Evolutionary conservation across 2,329 filamentous ascomycete species (phyloP).

Genomic region (Ceratocystis cacaofunesta): DNA sequence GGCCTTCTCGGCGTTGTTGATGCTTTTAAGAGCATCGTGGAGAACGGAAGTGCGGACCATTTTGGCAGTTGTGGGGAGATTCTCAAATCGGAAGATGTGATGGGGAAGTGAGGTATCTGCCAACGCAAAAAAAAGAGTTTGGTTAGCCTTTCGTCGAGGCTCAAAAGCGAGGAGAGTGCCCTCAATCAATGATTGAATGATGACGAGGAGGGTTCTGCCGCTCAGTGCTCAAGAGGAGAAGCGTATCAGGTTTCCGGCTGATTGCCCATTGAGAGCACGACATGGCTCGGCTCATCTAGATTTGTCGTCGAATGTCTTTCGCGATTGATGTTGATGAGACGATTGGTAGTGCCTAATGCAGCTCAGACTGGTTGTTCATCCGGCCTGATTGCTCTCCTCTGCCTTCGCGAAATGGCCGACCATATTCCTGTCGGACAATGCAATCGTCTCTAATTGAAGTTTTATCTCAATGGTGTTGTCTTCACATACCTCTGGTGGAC

Average conservation of each 20-base stretch:
- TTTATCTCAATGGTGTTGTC: background rate
- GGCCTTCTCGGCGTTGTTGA: slow-evolving; percentile 99
- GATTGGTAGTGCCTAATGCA: background rate
- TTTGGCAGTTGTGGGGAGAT: slow-evolving; percentile 62
- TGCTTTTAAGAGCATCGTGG: slow-evolving; percentile 96
- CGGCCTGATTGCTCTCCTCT: slow-evolving; percentile 45
- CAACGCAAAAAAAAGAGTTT: slow-evolving; percentile 22
- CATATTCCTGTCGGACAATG: slow-evolving; percentile 14
- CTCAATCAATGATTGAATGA: slow-evolving; percentile 27
- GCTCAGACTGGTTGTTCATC: slow-evolving; percentile 20
- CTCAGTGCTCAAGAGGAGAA: slow-evolving; percentile 49
- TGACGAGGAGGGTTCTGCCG: slow-evolving; percentile 53
- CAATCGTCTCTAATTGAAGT: slow-evolving; percentile 13
- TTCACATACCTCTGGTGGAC: slow-evolving; percentile 17
- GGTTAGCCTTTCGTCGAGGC: slow-evolving; percentile 47
- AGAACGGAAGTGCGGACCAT: slow-evolving; percentile 99
- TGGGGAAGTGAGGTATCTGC: slow-evolving; percentile 50
- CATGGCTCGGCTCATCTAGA: slow-evolving; percentile 10
- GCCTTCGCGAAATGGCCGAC: slow-evolving; percentile 36
- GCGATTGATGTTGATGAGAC: background rate
- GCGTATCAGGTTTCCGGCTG: slow-evolving; percentile 35
- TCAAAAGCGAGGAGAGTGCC: slow-evolving; percentile 55
- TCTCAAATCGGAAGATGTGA: slow-evolving; percentile 49
- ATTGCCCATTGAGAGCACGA: slow-evolving; percentile 15
- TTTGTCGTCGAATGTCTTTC: slow-evolving; percentile 5